These are phyloP conservation scores for Sporisorium reilianum DNA, from an alignment of 1,284 basidiomycete species.

Conservation along the genomic window DNA sequence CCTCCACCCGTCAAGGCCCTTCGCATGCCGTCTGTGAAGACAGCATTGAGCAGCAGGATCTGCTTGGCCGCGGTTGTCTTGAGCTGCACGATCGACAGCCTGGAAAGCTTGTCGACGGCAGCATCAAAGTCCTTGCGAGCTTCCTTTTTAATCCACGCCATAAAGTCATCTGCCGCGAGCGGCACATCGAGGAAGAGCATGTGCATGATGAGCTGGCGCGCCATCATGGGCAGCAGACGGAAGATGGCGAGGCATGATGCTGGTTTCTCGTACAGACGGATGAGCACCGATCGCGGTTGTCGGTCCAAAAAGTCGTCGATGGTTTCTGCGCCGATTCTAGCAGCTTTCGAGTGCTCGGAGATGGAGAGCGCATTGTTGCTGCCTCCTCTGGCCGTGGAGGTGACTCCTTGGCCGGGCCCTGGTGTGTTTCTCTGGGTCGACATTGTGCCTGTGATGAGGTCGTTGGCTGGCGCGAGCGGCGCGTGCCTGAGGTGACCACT, in stretches of 20 bases:
- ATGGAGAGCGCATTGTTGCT: constrained; percentile 32
- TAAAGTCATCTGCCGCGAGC: constrained; percentile 79
- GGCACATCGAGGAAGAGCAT: constrained; percentile 89
- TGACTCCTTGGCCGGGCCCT: constrained; percentile 39
- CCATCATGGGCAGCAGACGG: constrained; percentile 84
- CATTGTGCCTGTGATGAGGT: constrained; percentile 15
- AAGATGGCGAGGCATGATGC: constrained; percentile 95
- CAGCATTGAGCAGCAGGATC: constrained; percentile 70
- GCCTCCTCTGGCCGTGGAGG: constrained; percentile 32
- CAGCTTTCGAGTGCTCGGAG: constrained; percentile 38
- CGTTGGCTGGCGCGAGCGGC: background rate
- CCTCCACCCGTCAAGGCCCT: constrained; percentile 74
- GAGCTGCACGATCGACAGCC: constrained; percentile 53
- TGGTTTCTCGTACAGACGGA: constrained; percentile 86
- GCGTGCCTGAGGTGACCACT: background rate
- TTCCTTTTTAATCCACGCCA: constrained; percentile 80
- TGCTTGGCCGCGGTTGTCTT: constrained; percentile 28
- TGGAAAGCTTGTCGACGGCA: constrained; percentile 41
- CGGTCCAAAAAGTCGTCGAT: constrained; percentile 81
- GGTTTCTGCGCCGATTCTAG: constrained; percentile 57
- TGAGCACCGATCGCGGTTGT: constrained; percentile 85
- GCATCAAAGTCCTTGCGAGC: constrained; percentile 72
- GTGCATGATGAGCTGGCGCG: constrained; percentile 90
- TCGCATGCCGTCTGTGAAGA: constrained; percentile 69
- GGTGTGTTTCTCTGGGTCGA: constrained; percentile 29